phyloP scores from a whole-genome alignment of 768 basidiomycete genomes.

The Russula earlei region DNA sequence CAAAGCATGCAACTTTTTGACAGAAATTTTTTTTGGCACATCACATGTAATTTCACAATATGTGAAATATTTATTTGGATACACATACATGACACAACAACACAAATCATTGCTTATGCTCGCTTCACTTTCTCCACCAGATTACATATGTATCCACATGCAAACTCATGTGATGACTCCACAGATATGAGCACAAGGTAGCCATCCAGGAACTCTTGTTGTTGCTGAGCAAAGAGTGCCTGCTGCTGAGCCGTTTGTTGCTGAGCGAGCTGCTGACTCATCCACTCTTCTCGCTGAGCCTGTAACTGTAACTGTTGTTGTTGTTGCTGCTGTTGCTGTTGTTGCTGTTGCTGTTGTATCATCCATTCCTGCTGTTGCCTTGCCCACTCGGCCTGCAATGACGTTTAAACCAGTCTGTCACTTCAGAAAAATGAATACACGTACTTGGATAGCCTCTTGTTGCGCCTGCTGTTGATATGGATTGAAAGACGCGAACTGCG shows the following conservation, averaged over 20 bases:
- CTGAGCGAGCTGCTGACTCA: constrained; percentile 54
- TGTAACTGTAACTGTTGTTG: constrained; percentile 39
- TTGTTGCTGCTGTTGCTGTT: constrained; percentile 42
- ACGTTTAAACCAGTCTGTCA: not conserved
- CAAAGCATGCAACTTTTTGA: too few species aligned
- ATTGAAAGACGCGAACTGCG: constrained; percentile 89
- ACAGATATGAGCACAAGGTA: too few species aligned
- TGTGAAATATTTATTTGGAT: too few species aligned
- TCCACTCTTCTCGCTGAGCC: constrained; percentile 44
- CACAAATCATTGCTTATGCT: too few species aligned
- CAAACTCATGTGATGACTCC: too few species aligned
- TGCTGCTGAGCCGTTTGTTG: constrained; percentile 42
- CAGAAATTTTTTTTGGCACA: too few species aligned
- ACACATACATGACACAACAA: too few species aligned
- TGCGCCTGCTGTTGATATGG: constrained; percentile 89
- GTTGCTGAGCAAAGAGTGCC: constrained; percentile 33
- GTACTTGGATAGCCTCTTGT: constrained; percentile 72
- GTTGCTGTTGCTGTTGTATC: constrained; percentile 62
- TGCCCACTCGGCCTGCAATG: constrained; percentile 33
- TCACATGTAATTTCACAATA: too few species aligned
- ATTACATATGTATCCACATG: too few species aligned
- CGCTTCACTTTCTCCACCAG: too few species aligned
- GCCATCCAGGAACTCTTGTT: constrained; percentile 17
- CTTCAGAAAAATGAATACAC: not conserved
- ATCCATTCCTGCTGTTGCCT: constrained; percentile 60